These are phyloP conservation scores for Podila epicladia DNA, from an alignment of 192 early-diverging fungal species.

Conservation along the genomic window DNA sequence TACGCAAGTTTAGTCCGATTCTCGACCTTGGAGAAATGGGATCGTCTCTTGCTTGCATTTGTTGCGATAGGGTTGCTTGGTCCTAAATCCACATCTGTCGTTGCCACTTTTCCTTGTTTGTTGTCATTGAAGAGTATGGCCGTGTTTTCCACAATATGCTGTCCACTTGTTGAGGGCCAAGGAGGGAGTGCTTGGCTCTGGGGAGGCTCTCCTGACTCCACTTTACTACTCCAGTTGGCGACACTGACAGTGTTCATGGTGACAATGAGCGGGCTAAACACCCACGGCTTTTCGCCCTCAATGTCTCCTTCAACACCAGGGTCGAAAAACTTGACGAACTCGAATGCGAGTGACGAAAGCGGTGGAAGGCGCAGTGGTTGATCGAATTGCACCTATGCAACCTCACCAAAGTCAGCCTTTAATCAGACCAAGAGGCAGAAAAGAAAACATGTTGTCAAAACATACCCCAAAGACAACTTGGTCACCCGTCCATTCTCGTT, in stretches of 20 bases:
- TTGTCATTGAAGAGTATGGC: too few species aligned
- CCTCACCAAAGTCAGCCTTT: background rate
- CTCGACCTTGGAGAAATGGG: too few species aligned
- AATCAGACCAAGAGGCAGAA: background rate
- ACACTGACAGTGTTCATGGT: conserved; percentile 35
- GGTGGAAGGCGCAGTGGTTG: conserved; percentile 68
- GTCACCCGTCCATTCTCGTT: conserved; percentile 63
- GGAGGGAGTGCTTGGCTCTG: too few species aligned
- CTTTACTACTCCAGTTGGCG: too few species aligned
- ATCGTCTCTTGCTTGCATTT: too few species aligned
- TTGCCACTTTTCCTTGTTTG: too few species aligned
- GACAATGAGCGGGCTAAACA: conserved; percentile 68
- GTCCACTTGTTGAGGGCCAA: too few species aligned
- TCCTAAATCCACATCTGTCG: too few species aligned
- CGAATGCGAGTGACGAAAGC: conserved; percentile 71
- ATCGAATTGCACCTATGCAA: conserved; percentile 64
- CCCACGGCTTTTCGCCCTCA: conserved; percentile 72
- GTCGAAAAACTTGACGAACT: conserved; percentile 76
- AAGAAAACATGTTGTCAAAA: background rate
- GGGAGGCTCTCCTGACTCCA: too few species aligned
- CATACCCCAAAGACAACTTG: conserved; percentile 74
- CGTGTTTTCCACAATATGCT: too few species aligned
- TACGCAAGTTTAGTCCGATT: too few species aligned
- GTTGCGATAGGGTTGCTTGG: too few species aligned
- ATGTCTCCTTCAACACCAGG: conserved; percentile 74